These are phyloP conservation scores for Haberlea rhodopensis DNA, from an alignment of 257 asterid genomes.

Conservation along the genomic window DNA sequence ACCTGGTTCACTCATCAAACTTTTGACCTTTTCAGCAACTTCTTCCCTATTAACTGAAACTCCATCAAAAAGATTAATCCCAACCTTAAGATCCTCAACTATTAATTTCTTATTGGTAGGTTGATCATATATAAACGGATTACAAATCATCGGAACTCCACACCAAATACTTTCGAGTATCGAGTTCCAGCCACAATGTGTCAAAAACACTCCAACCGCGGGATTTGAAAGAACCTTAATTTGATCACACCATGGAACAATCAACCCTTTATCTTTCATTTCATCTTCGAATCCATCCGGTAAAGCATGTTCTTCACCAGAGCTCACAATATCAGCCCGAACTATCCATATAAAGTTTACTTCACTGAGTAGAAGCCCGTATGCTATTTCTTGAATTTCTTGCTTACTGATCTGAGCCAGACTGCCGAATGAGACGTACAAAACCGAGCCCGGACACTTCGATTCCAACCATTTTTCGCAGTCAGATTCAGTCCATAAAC, in stretches of 20 bases:
- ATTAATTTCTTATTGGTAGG: constrained; percentile 19
- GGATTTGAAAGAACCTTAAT: constrained; percentile 22
- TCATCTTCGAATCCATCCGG: constrained; percentile 19
- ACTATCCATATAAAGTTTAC: constrained; percentile 31
- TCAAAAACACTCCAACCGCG: constrained; percentile 21
- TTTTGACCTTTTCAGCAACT: constrained; percentile 16
- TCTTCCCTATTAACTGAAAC: neutral
- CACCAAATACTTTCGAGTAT: constrained; percentile 15
- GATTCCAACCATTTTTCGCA: constrained; percentile 33
- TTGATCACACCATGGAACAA: constrained; percentile 33
- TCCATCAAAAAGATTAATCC: constrained; percentile 9
- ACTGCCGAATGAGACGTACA: constrained; percentile 31
- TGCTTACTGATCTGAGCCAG: constrained; percentile 24
- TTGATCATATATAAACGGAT: constrained; percentile 17
- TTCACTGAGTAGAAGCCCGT: constrained; percentile 5
- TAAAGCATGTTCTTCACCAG: neutral
- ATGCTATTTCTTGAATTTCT: constrained; percentile 27
- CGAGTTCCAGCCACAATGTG: constrained; percentile 26
- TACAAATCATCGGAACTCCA: constrained; percentile 23
- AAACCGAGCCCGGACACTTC: constrained; percentile 28
- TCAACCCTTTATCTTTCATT: constrained; percentile 19
- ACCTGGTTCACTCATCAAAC: neutral
- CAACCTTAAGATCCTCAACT: constrained; percentile 21
- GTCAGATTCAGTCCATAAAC: constrained; percentile 9
- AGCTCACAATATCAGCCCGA: neutral